Percentiles rank a stretch among this genome's conserved stretches.
These are phyloP conservation scores for Carex kokanica DNA, from an alignment of 176 grass and related monocot species.

Conservation along the genomic window DNA sequence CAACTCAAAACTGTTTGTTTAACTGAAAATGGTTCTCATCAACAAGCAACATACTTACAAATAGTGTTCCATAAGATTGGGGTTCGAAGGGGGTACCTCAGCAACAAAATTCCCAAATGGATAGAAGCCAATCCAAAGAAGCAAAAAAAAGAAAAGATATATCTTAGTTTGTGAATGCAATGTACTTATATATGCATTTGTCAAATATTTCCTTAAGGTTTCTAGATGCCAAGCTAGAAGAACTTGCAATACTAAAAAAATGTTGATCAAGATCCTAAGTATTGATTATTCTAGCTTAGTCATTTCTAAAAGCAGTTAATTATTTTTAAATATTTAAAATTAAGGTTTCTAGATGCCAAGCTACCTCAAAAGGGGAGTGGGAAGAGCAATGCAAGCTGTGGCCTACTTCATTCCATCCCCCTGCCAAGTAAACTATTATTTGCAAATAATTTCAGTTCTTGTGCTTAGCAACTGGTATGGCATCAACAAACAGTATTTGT, in stretches of 20 bases:
- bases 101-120: background rate
- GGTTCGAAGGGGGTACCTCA: background rate
- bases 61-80: background rate
- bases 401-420: constrained; percentile 96
- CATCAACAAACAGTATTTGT: background rate
- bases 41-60: background rate
- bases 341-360: constrained; percentile 71
- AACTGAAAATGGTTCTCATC: background rate
- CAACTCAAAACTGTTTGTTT: background rate
- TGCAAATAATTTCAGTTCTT: background rate
- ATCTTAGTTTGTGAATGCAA: background rate
- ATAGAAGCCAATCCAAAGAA: background rate
- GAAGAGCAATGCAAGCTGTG: constrained; percentile 90
- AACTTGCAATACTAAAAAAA: too few relatives aligned
- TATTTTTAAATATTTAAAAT: constrained; percentile 9
- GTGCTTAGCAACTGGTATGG: background rate
- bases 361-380: constrained; percentile 88
- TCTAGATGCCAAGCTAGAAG: too few relatives aligned
- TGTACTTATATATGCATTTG: background rate
- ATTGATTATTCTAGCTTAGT: background rate
- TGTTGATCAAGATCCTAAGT: constrained; percentile 14
- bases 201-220: background rate
- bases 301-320: constrained; percentile 24
- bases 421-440: constrained; percentile 39
- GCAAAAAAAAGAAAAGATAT: background rate